Evolutionary conservation across 495 filamentous ascomycete genomes (phyloP).

Genomic region (Venustampulla echinocandica): DNA sequence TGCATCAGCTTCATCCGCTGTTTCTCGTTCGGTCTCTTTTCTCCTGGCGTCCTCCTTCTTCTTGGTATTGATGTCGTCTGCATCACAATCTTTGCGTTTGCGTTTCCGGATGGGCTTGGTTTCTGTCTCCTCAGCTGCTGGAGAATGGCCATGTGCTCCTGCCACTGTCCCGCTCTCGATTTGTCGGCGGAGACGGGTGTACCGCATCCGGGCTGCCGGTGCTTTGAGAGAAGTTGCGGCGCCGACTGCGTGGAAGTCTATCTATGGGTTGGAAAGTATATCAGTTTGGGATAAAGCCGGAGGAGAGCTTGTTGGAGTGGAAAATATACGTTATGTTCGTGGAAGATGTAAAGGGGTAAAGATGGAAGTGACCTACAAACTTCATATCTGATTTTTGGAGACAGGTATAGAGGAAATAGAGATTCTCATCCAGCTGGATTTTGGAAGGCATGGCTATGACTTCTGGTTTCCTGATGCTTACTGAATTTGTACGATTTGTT

Average conservation of each 20-base stretch:
- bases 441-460: slow-evolving; percentile 22
- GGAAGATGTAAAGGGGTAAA: background rate
- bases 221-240: slow-evolving; percentile 25
- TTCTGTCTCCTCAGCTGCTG: no score
- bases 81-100: no score
- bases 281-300: background rate
- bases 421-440: slow-evolving; percentile 25
- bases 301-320: background rate
- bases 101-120: no score
- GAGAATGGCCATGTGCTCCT: slow-evolving; percentile 20
- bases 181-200: slow-evolving; percentile 26
- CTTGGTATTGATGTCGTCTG: no score
- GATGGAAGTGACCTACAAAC: slow-evolving; percentile 21
- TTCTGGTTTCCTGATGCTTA: no score
- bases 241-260: slow-evolving; percentile 31
- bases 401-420: slow-evolving; percentile 34
- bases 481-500: no score
- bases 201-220: slow-evolving; percentile 33
- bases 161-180: slow-evolving; percentile 27
- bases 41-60: no score
- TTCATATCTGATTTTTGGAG: slow-evolving; percentile 28
- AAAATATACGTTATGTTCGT: background rate
- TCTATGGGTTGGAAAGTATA: slow-evolving; percentile 19
- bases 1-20: no score
- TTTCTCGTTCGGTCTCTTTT: no score